These are phyloP conservation scores for Chaetomium olivaceum DNA, from an alignment of 2,329 filamentous ascomycete genomes.

Conservation along the genomic window DNA sequence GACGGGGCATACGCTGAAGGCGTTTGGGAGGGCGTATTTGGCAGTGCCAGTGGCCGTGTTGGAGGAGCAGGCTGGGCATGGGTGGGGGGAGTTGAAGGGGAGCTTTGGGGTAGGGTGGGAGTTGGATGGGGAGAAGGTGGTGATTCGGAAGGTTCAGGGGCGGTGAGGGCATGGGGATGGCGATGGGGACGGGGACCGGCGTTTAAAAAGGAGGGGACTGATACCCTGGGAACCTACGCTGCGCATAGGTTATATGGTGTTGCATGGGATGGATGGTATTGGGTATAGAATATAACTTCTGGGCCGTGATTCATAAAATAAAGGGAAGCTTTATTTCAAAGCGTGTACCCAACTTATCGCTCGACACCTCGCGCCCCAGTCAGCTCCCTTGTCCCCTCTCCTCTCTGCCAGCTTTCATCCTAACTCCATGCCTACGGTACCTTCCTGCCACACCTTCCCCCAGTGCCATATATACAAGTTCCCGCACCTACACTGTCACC, in stretches of 20 bases:
- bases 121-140: slow-evolving; percentile 69
- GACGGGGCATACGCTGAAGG: slow-evolving; percentile 77
- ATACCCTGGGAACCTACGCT: slow-evolving; percentile 3
- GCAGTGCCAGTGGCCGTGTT: slow-evolving; percentile 68
- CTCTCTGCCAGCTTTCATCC: neutral
- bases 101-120: slow-evolving; percentile 83
- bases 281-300: neutral
- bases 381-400: too few species aligned
- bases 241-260: neutral
- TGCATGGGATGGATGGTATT: neutral
- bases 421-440: neutral
- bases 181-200: neutral
- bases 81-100: slow-evolving; percentile 71
- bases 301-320: neutral
- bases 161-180: slow-evolving; percentile 27
- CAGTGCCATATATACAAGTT: neutral
- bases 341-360: too few species aligned
- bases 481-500: neutral
- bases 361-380: too few species aligned
- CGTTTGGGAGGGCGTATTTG: slow-evolving; percentile 80
- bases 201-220: neutral
- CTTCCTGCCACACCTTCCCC: neutral
- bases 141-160: slow-evolving; percentile 65
- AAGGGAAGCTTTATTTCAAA: neutral
- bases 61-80: slow-evolving; percentile 65